A percentile compares a stretch with the other conserved stretches of the same genome.
These are phyloP conservation scores for Phylloporus scabripes DNA, from an alignment of 768 basidiomycete genomes.

Conservation along the genomic window DNA sequence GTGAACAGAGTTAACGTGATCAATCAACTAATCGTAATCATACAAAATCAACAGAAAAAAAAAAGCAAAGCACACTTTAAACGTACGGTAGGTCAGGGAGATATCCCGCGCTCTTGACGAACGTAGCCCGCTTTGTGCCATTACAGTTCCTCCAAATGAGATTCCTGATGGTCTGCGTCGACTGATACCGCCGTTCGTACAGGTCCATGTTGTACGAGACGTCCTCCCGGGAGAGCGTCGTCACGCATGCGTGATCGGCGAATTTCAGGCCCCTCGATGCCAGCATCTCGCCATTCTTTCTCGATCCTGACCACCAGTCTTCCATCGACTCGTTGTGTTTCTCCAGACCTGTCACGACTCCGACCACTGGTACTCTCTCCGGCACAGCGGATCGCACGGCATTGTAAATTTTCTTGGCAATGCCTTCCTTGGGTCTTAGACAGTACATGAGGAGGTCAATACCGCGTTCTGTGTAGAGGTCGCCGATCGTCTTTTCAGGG, in stretches of 20 bases:
- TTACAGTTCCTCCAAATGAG: slow-evolving; percentile 28
- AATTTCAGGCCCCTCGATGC: slow-evolving; percentile 31
- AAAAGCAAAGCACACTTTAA: not conserved
- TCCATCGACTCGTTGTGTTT: slow-evolving; percentile 29
- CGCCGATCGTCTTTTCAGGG: slow-evolving; percentile 23
- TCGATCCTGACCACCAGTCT: slow-evolving; percentile 29
- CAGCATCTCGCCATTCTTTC: slow-evolving; percentile 33
- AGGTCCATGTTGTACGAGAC: slow-evolving; percentile 31
- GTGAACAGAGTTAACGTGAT: slow-evolving; percentile 12
- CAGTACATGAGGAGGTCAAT: slow-evolving; percentile 31
- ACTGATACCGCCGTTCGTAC: slow-evolving; percentile 28
- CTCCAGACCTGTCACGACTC: slow-evolving; percentile 36
- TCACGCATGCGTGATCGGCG: slow-evolving; percentile 39
- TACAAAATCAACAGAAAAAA: slow-evolving; percentile 10
- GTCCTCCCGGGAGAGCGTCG: slow-evolving; percentile 30
- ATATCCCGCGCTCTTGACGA: slow-evolving; percentile 27
- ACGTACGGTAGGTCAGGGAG: slow-evolving; percentile 23
- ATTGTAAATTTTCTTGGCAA: slow-evolving; percentile 23
- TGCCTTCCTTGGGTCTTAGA: slow-evolving; percentile 26
- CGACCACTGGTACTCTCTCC: slow-evolving; percentile 34
- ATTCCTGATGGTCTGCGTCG: slow-evolving; percentile 22
- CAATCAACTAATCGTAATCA: slow-evolving; percentile 10
- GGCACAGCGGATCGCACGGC: slow-evolving; percentile 25
- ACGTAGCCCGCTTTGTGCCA: slow-evolving; percentile 27
- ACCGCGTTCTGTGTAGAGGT: slow-evolving; percentile 28